Evolutionary conservation across 1,139 yeast species (phyloP).

Genomic region (Diutina rugosa): DNA sequence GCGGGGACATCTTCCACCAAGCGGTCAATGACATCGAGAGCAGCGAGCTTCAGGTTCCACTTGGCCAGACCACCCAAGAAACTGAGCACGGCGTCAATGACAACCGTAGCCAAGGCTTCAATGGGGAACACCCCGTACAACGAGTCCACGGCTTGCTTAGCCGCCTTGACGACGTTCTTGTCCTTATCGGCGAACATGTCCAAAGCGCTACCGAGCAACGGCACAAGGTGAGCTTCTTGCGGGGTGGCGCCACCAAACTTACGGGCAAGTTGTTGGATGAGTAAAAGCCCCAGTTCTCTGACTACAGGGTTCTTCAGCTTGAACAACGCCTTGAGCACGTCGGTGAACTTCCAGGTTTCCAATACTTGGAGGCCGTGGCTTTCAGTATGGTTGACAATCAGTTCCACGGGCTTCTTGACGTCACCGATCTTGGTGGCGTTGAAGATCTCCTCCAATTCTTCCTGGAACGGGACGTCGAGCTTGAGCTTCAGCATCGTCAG

Average conservation of each 20-base stretch:
- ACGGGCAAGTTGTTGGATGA: slow-evolving; percentile 57
- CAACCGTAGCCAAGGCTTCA: slow-evolving; percentile 67
- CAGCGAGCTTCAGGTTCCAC: slow-evolving; percentile 86
- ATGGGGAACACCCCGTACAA: slow-evolving; percentile 57
- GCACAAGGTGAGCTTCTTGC: slow-evolving; percentile 60
- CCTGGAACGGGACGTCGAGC: slow-evolving; percentile 55
- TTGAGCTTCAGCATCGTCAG: slow-evolving; percentile 56
- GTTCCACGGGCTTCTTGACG: slow-evolving; percentile 46
- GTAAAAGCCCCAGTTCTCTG: slow-evolving; percentile 62
- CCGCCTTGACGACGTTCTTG: slow-evolving; percentile 71
- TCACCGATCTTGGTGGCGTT: slow-evolving; percentile 50
- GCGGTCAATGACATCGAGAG: slow-evolving; percentile 59
- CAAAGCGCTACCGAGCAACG: slow-evolving; percentile 41
- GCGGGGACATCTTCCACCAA: slow-evolving; percentile 72
- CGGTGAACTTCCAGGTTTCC: slow-evolving; percentile 52
- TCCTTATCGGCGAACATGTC: slow-evolving; percentile 79
- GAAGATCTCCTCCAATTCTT: slow-evolving; percentile 41
- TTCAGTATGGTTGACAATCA: slow-evolving; percentile 35
- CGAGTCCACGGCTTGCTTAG: slow-evolving; percentile 56
- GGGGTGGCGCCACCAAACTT: slow-evolving; percentile 58
- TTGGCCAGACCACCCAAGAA: slow-evolving; percentile 77
- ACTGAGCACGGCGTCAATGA: slow-evolving; percentile 45
- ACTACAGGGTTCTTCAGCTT: slow-evolving; percentile 66
- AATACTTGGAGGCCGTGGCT: slow-evolving; percentile 35
- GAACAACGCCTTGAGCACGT: slow-evolving; percentile 47